Conservation (phyloP, 2,329 filamentous ascomycete genomes). For the Harringtonia lauricola region DNA sequence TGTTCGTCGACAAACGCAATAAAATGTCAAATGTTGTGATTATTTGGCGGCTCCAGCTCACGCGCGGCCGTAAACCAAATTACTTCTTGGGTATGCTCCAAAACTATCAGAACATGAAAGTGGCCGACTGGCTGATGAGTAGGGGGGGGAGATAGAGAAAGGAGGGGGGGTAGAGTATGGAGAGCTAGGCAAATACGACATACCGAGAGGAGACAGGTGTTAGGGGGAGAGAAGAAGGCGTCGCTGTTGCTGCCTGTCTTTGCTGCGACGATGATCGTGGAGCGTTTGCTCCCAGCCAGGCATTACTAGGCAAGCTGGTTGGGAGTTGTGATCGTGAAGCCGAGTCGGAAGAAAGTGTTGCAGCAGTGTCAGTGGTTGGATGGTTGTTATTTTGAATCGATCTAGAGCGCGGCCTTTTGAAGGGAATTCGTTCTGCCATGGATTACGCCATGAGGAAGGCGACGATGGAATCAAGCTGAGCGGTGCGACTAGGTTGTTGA, state of each 20-base stretch:
- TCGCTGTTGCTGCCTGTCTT: neutral
- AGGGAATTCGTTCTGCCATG: constrained; percentile 52
- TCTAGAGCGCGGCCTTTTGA: constrained; percentile 37
- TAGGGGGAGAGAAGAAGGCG: neutral
- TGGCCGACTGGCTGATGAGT: no score
- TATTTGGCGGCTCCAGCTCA: no score
- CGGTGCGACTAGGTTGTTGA: neutral
- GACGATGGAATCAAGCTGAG: neutral
- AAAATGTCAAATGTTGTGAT: no score
- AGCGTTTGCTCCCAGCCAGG: no score
- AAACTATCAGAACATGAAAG: no score
- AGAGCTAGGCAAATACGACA: neutral
- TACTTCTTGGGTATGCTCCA: no score
- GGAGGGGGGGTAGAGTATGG: neutral
- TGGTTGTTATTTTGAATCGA: constrained; percentile 40
- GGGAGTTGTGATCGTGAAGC: neutral
- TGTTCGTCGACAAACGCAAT: neutral
- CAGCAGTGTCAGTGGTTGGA: no score
- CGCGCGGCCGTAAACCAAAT: no score
- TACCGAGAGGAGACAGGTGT: neutral
- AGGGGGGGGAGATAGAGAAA: neutral
- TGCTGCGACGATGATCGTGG: neutral
- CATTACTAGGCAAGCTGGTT: no score
- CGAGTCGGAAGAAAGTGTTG: no score
- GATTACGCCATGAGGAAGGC: constrained; percentile 51